These are phyloP conservation scores for Fusarium nygamai DNA, from an alignment of 2,329 filamentous ascomycete genomes.

Conservation along the genomic window DNA sequence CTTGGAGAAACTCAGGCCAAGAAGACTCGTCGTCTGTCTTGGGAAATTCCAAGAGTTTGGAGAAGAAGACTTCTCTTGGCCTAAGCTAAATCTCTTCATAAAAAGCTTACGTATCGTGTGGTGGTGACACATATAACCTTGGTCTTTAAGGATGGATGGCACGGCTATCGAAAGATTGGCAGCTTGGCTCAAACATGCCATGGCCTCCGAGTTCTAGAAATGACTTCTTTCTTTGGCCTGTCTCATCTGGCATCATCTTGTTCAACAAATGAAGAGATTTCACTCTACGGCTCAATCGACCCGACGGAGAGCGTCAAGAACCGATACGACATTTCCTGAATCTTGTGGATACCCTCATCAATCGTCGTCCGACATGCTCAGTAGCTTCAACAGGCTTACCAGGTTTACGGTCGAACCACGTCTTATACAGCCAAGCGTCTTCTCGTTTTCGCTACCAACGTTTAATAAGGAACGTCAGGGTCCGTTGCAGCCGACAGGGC, in stretches of 20 bases:
- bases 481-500: constrained; percentile 24
- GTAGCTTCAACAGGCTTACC: neutral
- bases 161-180: neutral
- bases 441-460: constrained; percentile 4
- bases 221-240: neutral
- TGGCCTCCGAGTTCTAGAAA: neutral
- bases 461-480: constrained; percentile 28
- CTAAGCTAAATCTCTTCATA: neutral
- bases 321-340: constrained; percentile 16
- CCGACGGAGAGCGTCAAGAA: constrained; percentile 26
- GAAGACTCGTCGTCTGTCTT: neutral
- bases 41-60: neutral
- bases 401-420: constrained; percentile 2
- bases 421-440: constrained; percentile 27
- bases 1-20: neutral
- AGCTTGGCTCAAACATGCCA: neutral
- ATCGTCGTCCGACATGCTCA: constrained; percentile 15
- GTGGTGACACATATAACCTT: neutral
- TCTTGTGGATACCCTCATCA: constrained; percentile 30
- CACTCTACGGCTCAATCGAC: neutral
- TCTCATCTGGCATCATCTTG: neutral
- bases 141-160: neutral
- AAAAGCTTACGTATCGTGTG: neutral
- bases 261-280: constrained; percentile 19
- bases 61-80: neutral